A percentile compares a stretch with the other conserved stretches of the same genome.
phyloP scores from a whole-genome alignment of 2,329 filamentous ascomycete genomes.

The Hirsutella minnesotensis region DNA sequence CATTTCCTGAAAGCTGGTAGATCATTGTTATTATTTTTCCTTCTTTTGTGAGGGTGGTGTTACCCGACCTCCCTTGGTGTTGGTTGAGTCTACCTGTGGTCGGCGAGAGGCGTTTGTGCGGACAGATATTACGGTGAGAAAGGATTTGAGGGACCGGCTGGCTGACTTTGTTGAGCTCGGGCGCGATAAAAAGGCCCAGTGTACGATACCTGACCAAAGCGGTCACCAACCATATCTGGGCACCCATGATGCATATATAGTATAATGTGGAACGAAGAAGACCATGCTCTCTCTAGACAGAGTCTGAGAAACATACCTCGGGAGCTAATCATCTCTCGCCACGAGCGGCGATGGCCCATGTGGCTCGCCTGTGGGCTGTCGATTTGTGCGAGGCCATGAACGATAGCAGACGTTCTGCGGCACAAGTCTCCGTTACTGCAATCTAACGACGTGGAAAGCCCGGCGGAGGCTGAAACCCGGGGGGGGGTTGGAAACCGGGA shows the following conservation, averaged over 20 bases:
- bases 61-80: not conserved
- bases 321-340: too few species aligned
- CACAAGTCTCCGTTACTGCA: too few species aligned
- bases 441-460: constrained; percentile 22
- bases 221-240: constrained; percentile 5
- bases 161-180: constrained; percentile 5
- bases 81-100: not conserved
- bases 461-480: constrained; percentile 27
- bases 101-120: not conserved
- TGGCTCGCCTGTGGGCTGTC: too few species aligned
- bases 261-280: too few species aligned
- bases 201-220: constrained; percentile 14
- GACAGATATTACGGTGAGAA: not conserved
- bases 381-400: too few species aligned
- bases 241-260: too few species aligned
- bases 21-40: constrained; percentile 5
- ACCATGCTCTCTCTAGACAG: too few species aligned
- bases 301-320: too few species aligned
- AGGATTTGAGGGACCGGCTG: constrained; percentile 1
- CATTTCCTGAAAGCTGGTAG: constrained; percentile 24
- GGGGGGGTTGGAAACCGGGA: constrained; percentile 34
- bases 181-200: constrained; percentile 6
- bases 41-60: constrained; percentile 1
- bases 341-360: too few species aligned
- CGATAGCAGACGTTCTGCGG: too few species aligned